These are phyloP conservation scores for Plasmodium vinckei DNA, from an alignment of 169 alveolate species.

Conservation along the genomic window DNA sequence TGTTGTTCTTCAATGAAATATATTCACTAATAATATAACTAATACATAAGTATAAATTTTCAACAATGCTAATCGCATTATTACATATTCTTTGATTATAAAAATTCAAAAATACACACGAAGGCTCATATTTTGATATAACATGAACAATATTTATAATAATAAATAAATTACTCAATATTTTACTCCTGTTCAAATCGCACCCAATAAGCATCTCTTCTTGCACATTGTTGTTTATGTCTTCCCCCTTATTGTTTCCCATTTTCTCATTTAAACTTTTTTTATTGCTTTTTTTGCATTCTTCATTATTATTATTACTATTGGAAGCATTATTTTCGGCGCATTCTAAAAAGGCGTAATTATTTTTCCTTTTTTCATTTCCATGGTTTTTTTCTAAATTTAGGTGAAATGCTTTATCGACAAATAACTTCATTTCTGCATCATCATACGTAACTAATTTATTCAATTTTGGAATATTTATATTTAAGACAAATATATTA, in stretches of 20 bases:
- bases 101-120: conserved; percentile 42
- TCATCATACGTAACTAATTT: conserved; percentile 14
- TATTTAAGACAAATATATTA: conserved; percentile 8
- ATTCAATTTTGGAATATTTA: conserved; percentile 12
- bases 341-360: background rate
- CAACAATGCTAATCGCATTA: conserved; percentile 32
- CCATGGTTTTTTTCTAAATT: background rate
- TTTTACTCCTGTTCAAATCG: conserved; percentile 11
- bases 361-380: background rate
- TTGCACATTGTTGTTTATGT: background rate
- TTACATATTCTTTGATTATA: conserved; percentile 41
- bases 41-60: conserved; percentile 29
- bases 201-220: background rate
- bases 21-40: conserved; percentile 49
- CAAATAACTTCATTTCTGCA: conserved; percentile 9
- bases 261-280: background rate
- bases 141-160: conserved; percentile 34
- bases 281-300: background rate
- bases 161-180: conserved; percentile 17
- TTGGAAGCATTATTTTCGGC: too few relatives aligned
- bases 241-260: background rate
- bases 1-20: conserved; percentile 1
- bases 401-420: background rate
- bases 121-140: conserved; percentile 31
- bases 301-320: too few relatives aligned